phyloP scores from a whole-genome alignment of 257 asterid species.

The Leptodermis oblonga region DNA sequence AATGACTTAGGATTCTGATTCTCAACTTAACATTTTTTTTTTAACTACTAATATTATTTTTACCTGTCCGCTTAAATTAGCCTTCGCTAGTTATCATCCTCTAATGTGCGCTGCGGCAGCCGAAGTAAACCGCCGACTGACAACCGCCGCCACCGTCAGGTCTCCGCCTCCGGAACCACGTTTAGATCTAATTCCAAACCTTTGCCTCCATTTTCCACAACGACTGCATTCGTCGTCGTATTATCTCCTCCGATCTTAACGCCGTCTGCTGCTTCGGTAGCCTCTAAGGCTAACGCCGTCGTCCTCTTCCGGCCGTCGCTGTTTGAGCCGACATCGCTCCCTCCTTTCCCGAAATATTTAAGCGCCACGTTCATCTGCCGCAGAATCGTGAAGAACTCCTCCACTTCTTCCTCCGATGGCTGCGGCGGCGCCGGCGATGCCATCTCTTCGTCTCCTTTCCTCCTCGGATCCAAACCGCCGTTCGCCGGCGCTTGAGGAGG shows the following conservation, averaged over 20 bases:
- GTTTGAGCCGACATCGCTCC: conserved; percentile 6
- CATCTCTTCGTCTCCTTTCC: conserved; percentile 12
- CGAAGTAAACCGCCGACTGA: not conserved
- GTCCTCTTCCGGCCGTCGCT: conserved; percentile 10
- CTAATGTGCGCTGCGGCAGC: conserved; percentile 15
- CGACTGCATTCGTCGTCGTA: not conserved
- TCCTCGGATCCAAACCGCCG: conserved; percentile 3
- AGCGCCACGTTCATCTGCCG: conserved; percentile 41
- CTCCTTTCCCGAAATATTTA: conserved; percentile 26
- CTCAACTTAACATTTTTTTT: too few relatives aligned
- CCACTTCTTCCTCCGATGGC: conserved; percentile 46
- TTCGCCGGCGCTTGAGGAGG: not conserved
- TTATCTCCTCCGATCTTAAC: conserved; percentile 5
- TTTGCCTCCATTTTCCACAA: not conserved
- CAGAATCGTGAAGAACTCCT: conserved; percentile 38
- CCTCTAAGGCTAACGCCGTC: not conserved
- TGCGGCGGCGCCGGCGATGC: conserved; percentile 6
- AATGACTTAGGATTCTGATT: too few relatives aligned
- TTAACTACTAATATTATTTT: too few relatives aligned
- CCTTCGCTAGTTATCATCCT: not conserved
- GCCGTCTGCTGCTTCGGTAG: not conserved
- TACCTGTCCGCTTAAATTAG: conserved; percentile 14
- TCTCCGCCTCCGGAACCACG: conserved; percentile 25
- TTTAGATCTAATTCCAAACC: conserved; percentile 23
- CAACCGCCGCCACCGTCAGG: conserved; percentile 6